Evolutionary conservation across 2,329 filamentous ascomycete species (phyloP), one percentile per base, ranked within the genome.

Genomic region (Beauveria sp.): DNA sequence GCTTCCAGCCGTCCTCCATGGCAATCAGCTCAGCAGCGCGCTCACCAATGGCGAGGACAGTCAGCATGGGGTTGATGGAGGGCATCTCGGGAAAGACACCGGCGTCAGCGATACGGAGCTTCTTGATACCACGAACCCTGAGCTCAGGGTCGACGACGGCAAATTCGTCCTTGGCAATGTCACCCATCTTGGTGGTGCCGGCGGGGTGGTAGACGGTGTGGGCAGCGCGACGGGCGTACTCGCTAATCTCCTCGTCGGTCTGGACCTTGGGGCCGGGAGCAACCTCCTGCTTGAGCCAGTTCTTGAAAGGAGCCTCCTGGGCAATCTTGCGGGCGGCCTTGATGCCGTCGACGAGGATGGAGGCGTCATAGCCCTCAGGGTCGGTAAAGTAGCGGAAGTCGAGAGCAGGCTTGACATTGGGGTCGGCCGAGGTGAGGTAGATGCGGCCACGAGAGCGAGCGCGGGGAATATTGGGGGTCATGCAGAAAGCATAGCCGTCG

Each of bases 351-450:
- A 93, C 89, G 63, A 93, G 86, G 51, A 89, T 93, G 61, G 88
- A 88, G 46, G 90, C 89, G 70, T 95, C 90, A 75, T 93, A 93
- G 69, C 90, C 90, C 74, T 92, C 89, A 1, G 88, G 85, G 71
- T 95, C 90, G 64, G 90, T 93, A 79, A 95, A 93, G 80, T 95
- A 95, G 69, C 88, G 86, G 85, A 93, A 93, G 78, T 95, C 90
- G 64, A 95, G 84, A 3, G 90, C 88, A 18, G 90, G 90, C 78
- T 93, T 93, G 72, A 90, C 86, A 65, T 71, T 80, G 1, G 90
- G 89, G 74, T 93, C 88, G 42, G 85, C 74, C 30, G 87, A 91
- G 58, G 88, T 91, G 66, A 93, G 84, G 77, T 89, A 93, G 69
- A 93, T 79, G 65, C 86, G 84, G 63, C 91, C 91, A 60, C 88